Evolutionary conservation across 2,329 filamentous ascomycete species (phyloP).

Genomic region (Cercospora sojina): DNA sequence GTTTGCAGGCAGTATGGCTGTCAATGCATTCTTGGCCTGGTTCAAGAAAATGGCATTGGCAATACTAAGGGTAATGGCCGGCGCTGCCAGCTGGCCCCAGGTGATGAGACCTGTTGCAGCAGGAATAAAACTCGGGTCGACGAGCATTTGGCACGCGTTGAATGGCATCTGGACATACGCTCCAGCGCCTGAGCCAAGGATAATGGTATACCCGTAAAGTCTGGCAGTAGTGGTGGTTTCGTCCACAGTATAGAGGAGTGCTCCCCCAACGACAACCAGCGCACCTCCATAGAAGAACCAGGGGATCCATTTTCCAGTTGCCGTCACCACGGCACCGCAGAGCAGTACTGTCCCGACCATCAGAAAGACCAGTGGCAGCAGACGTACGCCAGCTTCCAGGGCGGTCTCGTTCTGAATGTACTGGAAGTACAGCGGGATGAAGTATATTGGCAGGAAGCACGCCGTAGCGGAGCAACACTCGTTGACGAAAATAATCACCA

Average conservation of each 20-base stretch:
- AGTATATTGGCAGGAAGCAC: constrained; percentile 46
- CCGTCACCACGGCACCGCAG: background rate
- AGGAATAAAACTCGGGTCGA: constrained; percentile 2
- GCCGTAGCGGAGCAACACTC: constrained; percentile 31
- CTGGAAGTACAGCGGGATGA: constrained; percentile 54
- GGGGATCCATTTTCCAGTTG: background rate
- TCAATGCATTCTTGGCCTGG: background rate
- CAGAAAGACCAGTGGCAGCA: constrained; percentile 39
- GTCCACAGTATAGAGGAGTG: constrained; percentile 17
- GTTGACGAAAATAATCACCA: constrained; percentile 48
- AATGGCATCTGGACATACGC: constrained; percentile 15
- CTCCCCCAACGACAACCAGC: constrained; percentile 15
- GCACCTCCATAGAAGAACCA: constrained; percentile 19
- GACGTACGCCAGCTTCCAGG: constrained; percentile 43
- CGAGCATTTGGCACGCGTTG: constrained; percentile 8
- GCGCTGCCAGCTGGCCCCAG: constrained; percentile 13
- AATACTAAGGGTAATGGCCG: constrained; percentile 15
- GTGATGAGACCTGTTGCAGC: constrained; percentile 15
- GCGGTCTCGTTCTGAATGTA: constrained; percentile 49
- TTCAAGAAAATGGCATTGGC: constrained; percentile 18
- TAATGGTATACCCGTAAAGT: constrained; percentile 18
- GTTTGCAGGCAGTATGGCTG: background rate
- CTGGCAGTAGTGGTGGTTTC: constrained; percentile 13
- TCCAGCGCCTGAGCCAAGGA: constrained; percentile 19
- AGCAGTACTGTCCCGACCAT: constrained; percentile 10